Evolutionary conservation across 2,329 filamentous ascomycete genomes (phyloP).

Genomic region (Microascus cirrosus): DNA sequence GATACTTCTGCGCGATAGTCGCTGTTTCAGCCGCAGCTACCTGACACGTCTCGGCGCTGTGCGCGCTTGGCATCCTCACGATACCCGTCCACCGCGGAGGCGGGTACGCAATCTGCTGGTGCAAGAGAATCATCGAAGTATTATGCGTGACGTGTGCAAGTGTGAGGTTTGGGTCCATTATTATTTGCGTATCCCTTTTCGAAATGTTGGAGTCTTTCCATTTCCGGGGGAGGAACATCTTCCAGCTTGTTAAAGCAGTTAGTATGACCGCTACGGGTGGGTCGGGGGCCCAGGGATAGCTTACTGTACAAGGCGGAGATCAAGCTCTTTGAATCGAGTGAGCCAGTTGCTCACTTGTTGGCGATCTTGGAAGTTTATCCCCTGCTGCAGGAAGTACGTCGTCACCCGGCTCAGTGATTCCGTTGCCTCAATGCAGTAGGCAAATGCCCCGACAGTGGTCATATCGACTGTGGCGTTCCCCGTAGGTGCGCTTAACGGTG

Average conservation of each 20-base stretch:
- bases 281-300: slow-evolving; percentile 1
- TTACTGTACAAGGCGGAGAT: slow-evolving; percentile 30
- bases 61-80: slow-evolving; percentile 25
- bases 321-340: slow-evolving; percentile 34
- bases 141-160: slow-evolving; percentile 37
- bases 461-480: slow-evolving; percentile 11
- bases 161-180: slow-evolving; percentile 37
- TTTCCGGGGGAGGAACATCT: slow-evolving; percentile 28
- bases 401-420: slow-evolving; percentile 32
- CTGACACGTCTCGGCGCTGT: slow-evolving; percentile 36
- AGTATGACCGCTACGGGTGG: not conserved
- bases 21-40: slow-evolving; percentile 32
- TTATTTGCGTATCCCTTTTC: slow-evolving; percentile 11
- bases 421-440: slow-evolving; percentile 33
- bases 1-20: slow-evolving; percentile 32
- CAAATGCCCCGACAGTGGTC: slow-evolving; percentile 30
- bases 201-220: slow-evolving; percentile 26
- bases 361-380: slow-evolving; percentile 23
- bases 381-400: slow-evolving; percentile 31
- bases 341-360: slow-evolving; percentile 31
- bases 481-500: slow-evolving; percentile 2
- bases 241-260: slow-evolving; percentile 19
- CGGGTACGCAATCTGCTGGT: slow-evolving; percentile 35
- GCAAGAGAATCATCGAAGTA: slow-evolving; percentile 35
- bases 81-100: slow-evolving; percentile 15